Conservation (phyloP, 2,329 filamentous ascomycete genomes). For the Claviceps citrina region DNA sequence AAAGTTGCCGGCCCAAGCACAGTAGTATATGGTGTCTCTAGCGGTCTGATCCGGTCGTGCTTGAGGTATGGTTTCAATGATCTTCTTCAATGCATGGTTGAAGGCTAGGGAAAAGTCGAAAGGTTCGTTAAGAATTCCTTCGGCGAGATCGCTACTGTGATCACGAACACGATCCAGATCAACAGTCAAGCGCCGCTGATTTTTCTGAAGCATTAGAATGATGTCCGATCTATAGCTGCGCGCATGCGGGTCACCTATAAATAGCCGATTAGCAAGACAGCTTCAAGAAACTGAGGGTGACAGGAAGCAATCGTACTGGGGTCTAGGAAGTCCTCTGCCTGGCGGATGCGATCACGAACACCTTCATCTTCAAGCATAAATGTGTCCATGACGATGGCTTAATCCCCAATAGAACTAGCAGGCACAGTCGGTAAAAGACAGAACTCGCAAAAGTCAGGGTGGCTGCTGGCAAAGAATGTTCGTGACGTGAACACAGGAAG, state of each 20-base stretch:
- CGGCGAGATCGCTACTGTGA: conserved; percentile 69
- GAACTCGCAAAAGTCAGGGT: no score
- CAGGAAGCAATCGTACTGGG: conserved; percentile 47
- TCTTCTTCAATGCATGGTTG: conserved; percentile 75
- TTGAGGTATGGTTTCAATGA: conserved; percentile 65
- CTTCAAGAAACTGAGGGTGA: neutral
- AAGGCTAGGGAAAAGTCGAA: conserved; percentile 85
- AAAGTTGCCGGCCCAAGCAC: conserved; percentile 92
- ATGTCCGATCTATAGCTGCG: conserved; percentile 82
- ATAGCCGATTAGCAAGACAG: neutral
- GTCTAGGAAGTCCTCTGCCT: conserved; percentile 86
- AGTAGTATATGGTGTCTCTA: conserved; percentile 80
- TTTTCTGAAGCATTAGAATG: conserved; percentile 57
- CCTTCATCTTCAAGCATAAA: conserved; percentile 72
- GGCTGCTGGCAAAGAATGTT: neutral
- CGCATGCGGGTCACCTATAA: conserved; percentile 34
- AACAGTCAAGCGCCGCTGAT: conserved; percentile 49
- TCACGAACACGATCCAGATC: conserved; percentile 83
- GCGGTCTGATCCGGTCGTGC: conserved; percentile 60
- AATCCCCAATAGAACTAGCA: neutral
- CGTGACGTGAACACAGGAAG: no score
- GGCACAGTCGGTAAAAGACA: no score
- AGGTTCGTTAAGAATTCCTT: conserved; percentile 62
- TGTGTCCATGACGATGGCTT: conserved; percentile 44
- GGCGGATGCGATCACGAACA: conserved; percentile 66